phyloP scores from a whole-genome alignment of 2,329 filamentous ascomycete species.

The Plenodomus lindquistii region DNA sequence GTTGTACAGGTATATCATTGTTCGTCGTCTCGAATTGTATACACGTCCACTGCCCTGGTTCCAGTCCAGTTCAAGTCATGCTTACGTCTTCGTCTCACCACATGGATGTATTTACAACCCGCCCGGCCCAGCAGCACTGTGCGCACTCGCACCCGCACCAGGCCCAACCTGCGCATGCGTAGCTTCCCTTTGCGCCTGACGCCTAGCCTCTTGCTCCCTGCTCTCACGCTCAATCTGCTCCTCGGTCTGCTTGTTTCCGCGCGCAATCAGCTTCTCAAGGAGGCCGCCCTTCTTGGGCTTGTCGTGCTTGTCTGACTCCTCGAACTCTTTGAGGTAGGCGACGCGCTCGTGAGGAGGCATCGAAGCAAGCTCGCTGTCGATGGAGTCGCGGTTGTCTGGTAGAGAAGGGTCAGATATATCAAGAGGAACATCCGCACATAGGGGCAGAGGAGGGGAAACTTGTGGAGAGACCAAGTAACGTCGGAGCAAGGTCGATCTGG shows the following conservation, averaged over 20 bases:
- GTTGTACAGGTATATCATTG: conserved; percentile 3
- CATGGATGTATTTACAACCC: conserved; percentile 5
- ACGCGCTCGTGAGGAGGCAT: conserved; percentile 41
- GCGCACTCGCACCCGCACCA: conserved; percentile 18
- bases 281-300: conserved; percentile 38
- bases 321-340: conserved; percentile 41
- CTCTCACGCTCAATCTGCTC: conserved; percentile 36
- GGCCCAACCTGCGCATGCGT: conserved; percentile 17
- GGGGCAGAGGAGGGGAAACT: background rate
- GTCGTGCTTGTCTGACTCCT: conserved; percentile 39
- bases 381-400: conserved; percentile 34
- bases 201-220: conserved; percentile 22
- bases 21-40: conserved; percentile 1
- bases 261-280: conserved; percentile 38
- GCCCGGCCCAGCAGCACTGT: conserved; percentile 19
- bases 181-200: conserved; percentile 13
- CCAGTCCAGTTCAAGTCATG: background rate
- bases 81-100: background rate
- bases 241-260: conserved; percentile 42
- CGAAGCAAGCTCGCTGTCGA: conserved; percentile 39
- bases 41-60: background rate
- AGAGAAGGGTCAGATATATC: too few species aligned
- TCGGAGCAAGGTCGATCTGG: background rate
- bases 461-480: background rate
- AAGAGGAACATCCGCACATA: too few species aligned